Evolutionary conservation across 2,329 filamentous ascomycete genomes (phyloP).

Genomic region (Trichoderma sp.): DNA sequence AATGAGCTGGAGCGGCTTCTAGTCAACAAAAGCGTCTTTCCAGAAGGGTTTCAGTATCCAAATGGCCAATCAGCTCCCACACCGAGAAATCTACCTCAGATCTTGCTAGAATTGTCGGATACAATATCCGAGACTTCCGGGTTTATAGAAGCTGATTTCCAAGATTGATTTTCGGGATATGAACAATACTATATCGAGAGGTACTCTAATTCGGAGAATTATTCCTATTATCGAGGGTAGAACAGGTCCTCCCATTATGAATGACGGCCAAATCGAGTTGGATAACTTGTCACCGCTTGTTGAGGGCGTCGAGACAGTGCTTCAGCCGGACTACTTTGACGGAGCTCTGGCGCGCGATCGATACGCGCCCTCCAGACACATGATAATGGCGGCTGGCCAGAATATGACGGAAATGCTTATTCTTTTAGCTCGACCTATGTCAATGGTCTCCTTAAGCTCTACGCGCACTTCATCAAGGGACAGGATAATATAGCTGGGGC

Average conservation of each 20-base stretch:
- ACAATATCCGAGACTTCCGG: background rate
- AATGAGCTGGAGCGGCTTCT: constrained; percentile 13
- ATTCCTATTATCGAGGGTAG: background rate
- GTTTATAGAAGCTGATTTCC: background rate
- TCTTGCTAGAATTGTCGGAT: background rate
- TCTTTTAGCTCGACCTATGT: background rate
- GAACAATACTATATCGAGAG: background rate
- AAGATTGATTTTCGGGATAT: background rate
- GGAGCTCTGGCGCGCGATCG: background rate
- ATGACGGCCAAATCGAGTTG: background rate
- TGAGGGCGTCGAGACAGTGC: background rate
- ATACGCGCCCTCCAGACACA: background rate
- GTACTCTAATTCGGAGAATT: background rate
- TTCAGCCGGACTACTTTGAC: background rate
- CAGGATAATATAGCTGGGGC: background rate
- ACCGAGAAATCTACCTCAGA: background rate
- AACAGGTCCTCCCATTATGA: background rate
- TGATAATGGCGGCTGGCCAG: too few species aligned
- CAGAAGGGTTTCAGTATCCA: background rate
- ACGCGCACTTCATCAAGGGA: background rate
- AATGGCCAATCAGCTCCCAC: background rate
- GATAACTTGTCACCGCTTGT: background rate
- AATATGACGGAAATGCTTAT: background rate
- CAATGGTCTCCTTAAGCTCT: background rate
- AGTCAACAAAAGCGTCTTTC: background rate